A percentile compares a stretch with the other conserved stretches of the same genome.
phyloP scores from a whole-genome alignment of 148 eudicot genomes.

The Amaranthus cruentus region DNA sequence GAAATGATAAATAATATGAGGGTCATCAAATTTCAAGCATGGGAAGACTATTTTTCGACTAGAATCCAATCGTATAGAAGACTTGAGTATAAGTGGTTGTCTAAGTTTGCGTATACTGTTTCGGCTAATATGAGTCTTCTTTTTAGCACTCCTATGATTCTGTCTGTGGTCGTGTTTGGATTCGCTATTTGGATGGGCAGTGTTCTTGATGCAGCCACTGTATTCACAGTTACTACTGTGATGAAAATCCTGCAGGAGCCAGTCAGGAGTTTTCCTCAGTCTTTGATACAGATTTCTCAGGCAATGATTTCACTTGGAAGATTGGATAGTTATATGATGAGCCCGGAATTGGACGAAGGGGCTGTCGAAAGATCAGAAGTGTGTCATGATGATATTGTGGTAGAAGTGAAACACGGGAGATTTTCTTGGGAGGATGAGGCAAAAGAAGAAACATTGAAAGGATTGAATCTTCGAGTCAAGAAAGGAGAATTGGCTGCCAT shows the following conservation, averaged over 20 bases:
- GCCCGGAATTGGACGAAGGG: conserved; percentile 65
- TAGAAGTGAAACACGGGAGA: conserved; percentile 60
- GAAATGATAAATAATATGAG: conserved; percentile 96
- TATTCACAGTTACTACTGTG: conserved; percentile 67
- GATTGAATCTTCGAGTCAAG: conserved; percentile 50
- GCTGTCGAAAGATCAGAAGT: conserved; percentile 57
- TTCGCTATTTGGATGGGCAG: conserved; percentile 58
- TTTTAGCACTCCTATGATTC: conserved; percentile 62
- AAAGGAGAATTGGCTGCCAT: conserved; percentile 83
- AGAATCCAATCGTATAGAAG: conserved; percentile 55
- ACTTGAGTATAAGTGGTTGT: conserved; percentile 64
- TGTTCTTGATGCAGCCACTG: conserved; percentile 60
- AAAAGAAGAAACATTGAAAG: conserved; percentile 42
- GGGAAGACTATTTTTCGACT: conserved; percentile 76
- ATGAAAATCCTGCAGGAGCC: conserved; percentile 83
- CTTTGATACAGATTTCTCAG: conserved; percentile 82
- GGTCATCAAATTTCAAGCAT: conserved; percentile 91
- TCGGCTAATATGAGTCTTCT: conserved; percentile 57
- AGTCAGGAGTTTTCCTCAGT: conserved; percentile 80
- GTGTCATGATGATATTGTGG: conserved; percentile 47
- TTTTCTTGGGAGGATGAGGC: conserved; percentile 88
- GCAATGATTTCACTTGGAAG: conserved; percentile 78
- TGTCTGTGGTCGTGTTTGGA: conserved; percentile 65
- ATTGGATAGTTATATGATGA: conserved; percentile 63
- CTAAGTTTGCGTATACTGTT: conserved; percentile 62